Conservation (phyloP, 306 rosid species). For the Styphnolobium japonicum region DNA sequence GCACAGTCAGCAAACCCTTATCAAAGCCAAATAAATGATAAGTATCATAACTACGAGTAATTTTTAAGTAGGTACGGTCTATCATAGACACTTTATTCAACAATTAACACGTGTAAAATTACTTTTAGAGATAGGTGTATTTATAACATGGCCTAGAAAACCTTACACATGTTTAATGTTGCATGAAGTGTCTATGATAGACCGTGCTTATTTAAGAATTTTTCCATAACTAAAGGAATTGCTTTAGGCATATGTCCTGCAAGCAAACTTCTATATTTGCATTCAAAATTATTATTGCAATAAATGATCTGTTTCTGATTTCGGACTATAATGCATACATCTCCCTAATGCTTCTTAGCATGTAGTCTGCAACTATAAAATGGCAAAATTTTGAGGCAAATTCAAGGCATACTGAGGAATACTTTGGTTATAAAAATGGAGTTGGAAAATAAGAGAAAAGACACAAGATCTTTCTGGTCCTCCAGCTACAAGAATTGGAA, state of each 20-base stretch:
- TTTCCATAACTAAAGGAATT: no score
- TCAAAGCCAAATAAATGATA: not conserved
- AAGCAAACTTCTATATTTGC: not conserved
- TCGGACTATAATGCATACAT: not conserved
- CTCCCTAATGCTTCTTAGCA: no score
- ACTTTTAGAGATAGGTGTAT: no score
- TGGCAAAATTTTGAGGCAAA: not conserved
- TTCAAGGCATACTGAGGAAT: not conserved
- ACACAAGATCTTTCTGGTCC: not conserved
- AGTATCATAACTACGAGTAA: no score
- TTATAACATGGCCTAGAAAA: no score
- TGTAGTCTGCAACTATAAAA: not conserved
- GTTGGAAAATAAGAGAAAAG: not conserved
- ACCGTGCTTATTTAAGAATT: no score
- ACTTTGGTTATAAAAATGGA: not conserved
- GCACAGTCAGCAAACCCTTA: not conserved
- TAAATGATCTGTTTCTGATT: not conserved
- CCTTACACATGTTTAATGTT: no score
- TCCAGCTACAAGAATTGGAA: not conserved
- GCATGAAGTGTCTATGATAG: no score
- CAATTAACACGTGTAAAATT: no score
- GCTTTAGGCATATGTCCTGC: no score
- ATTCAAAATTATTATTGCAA: not conserved
- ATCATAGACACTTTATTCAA: no score
- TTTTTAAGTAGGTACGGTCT: no score